Conservation (phyloP, 352 stramenopile genomes). For the Phytophthora europaea region DNA sequence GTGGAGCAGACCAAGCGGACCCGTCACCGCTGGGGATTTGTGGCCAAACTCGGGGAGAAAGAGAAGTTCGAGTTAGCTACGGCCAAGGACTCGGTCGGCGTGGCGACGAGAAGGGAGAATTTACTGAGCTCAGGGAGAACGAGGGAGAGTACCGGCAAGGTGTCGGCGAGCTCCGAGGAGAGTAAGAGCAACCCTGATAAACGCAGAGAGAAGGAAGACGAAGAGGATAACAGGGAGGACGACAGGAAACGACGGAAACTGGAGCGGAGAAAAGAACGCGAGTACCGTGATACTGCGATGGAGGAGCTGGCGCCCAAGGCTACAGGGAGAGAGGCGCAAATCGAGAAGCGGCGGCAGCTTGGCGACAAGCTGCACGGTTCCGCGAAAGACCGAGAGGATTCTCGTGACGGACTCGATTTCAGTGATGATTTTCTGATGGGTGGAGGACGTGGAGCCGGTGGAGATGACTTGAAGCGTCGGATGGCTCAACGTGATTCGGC, state of each 20-base stretch:
- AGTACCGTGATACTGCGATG: slow-evolving; percentile 55
- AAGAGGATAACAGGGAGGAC: slow-evolving; percentile 41
- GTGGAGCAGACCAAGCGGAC: slow-evolving; percentile 77
- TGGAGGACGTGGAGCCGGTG: slow-evolving; percentile 12
- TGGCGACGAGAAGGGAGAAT: slow-evolving; percentile 69
- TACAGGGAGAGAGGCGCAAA: slow-evolving; percentile 68
- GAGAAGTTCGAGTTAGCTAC: slow-evolving; percentile 70
- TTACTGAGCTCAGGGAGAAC: slow-evolving; percentile 33
- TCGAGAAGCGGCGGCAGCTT: slow-evolving; percentile 67
- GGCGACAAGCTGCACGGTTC: slow-evolving; percentile 63
- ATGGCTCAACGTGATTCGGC: slow-evolving; percentile 49
- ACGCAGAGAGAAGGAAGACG: slow-evolving; percentile 18
- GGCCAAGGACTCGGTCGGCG: slow-evolving; percentile 76
- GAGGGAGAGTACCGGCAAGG: neutral
- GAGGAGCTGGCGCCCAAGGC: slow-evolving; percentile 73
- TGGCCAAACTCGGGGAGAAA: slow-evolving; percentile 63
- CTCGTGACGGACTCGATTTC: slow-evolving; percentile 73
- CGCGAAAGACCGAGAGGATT: slow-evolving; percentile 66
- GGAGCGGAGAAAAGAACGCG: slow-evolving; percentile 47
- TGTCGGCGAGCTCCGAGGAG: slow-evolving; percentile 9
- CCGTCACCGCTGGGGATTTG: slow-evolving; percentile 78
- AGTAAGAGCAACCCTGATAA: neutral
- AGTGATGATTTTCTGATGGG: slow-evolving; percentile 81
- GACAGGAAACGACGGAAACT: slow-evolving; percentile 31
- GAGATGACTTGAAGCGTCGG: slow-evolving; percentile 52